Conservation (phyloP, 768 basidiomycete genomes). For the Dentipellis sp. region DNA sequence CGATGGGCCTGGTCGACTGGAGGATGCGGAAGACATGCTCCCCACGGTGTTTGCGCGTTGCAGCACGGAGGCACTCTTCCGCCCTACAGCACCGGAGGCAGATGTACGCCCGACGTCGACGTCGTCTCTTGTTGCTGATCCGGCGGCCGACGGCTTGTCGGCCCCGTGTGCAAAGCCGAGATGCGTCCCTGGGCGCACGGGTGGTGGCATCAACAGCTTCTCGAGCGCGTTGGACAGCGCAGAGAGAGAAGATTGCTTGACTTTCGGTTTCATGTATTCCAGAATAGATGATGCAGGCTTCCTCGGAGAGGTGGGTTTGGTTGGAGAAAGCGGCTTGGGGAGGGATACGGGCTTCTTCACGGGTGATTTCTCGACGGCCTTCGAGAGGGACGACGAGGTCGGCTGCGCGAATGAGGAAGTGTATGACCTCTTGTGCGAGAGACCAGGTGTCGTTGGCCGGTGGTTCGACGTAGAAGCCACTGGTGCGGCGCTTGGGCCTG, state of each 20-base stretch:
- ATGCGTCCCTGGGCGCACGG: conserved; percentile 58
- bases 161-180: conserved; percentile 44
- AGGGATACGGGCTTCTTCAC: conserved; percentile 8
- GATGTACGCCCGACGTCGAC: conserved; percentile 5
- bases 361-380: conserved; percentile 3
- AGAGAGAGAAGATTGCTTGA: conserved; percentile 29
- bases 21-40: neutral
- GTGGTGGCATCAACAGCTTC: conserved; percentile 58
- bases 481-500: neutral
- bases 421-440: conserved; percentile 6
- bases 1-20: neutral
- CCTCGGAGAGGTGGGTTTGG: neutral
- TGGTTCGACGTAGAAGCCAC: neutral
- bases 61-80: neutral
- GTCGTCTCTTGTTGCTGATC: conserved; percentile 2
- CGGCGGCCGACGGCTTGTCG: conserved; percentile 6
- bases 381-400: conserved; percentile 13
- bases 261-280: conserved; percentile 1
- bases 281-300: conserved; percentile 7
- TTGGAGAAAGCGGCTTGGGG: conserved; percentile 3
- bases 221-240: conserved; percentile 61
- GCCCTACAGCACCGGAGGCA: neutral
- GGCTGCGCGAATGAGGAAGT: conserved; percentile 13
- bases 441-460: neutral
- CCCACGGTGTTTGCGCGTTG: neutral